Conservation (phyloP, 495 filamentous ascomycete species). For the Emericellopsis terricola region DNA sequence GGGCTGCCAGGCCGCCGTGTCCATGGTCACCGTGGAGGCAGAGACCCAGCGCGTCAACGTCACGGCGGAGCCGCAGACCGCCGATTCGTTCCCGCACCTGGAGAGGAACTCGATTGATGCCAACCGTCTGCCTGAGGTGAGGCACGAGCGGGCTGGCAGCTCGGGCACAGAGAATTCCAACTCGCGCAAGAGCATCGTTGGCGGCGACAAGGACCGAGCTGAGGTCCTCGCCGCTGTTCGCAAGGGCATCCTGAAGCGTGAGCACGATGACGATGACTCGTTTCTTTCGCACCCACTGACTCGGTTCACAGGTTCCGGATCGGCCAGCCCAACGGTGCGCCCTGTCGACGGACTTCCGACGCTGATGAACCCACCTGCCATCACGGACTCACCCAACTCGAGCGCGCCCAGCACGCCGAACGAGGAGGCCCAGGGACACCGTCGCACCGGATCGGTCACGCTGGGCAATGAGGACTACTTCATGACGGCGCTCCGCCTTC, state of each 20-base stretch:
- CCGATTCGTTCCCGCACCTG: conserved; percentile 70
- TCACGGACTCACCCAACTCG: conserved; percentile 62
- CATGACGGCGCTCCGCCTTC: conserved; percentile 49
- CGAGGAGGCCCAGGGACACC: conserved; percentile 47
- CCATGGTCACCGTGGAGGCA: conserved; percentile 90
- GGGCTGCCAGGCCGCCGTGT: conserved; percentile 59
- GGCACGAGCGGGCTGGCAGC: conserved; percentile 31
- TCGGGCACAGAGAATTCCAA: conserved; percentile 38
- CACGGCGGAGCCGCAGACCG: conserved; percentile 51
- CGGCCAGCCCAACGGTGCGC: conserved; percentile 45
- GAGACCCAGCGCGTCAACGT: conserved; percentile 74
- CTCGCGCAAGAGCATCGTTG: conserved; percentile 71
- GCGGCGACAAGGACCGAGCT: conserved; percentile 76
- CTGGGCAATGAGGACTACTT: conserved; percentile 84
- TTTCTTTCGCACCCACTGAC: conserved; percentile 1
- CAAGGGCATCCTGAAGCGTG: conserved; percentile 92
- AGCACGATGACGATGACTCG: conserved; percentile 16
- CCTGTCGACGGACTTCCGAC: conserved; percentile 37
- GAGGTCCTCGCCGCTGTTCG: conserved; percentile 79
- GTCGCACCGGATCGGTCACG: conserved; percentile 44
- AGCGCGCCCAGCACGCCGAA: conserved; percentile 69
- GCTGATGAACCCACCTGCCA: conserved; percentile 32
- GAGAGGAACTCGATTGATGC: conserved; percentile 63
- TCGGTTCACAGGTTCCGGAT: conserved; percentile 14
- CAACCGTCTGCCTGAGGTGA: conserved; percentile 17